Base-by-base conservation (phyloP, 1,284 basidiomycete genomes). In the Clitocybe nebularis region DNA sequence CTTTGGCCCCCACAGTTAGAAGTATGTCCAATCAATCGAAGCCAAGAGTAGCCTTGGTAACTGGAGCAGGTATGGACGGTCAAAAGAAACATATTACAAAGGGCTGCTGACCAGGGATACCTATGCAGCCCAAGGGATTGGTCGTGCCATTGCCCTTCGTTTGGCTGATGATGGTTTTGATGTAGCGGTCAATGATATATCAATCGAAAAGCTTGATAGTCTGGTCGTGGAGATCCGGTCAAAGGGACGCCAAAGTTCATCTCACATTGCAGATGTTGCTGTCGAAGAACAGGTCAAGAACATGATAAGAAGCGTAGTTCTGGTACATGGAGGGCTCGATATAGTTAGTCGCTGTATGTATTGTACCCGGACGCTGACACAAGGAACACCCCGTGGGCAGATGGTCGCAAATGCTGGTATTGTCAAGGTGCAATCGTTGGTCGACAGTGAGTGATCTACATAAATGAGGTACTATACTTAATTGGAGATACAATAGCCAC, bases 211-310 rank as follows among this genome's bases (percentile, higher is more conserved):
- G 9, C 44, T 54, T 3, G 44, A 45, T 13, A 20, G 22, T 6
- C 8, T 54, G 9, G 40, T 33, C 8, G 25, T 56, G 11, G 55
- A 60, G 33, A 68, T 69, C 10, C 20, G 26, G 20, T 29, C 24
- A 0, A 49, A 48, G 19, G 59, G 47, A 21, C 49, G 52, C 19
- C 55, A 48, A n/a, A 49, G 56, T 6, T 42, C 49, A 11, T 34
- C 51, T 5, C n/a, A 60, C 3, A 16, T 48, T 5, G 64, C 53
- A 7, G 62, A 69, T 44, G 60, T 69, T 6, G 62, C 60, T 2
- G 32, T 55, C 1, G 68, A 68, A 25, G 49, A 57, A 5, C 54
- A 67, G 19, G 69, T 71, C 3, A 55, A 62, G 43, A 50, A 36
- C 1, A 57, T 69, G 54, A 49, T 71, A 3, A 45, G 59, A 11